These are phyloP conservation scores for Psidium guajava DNA, from an alignment of 345 rosid species.

Conservation along the genomic window DNA sequence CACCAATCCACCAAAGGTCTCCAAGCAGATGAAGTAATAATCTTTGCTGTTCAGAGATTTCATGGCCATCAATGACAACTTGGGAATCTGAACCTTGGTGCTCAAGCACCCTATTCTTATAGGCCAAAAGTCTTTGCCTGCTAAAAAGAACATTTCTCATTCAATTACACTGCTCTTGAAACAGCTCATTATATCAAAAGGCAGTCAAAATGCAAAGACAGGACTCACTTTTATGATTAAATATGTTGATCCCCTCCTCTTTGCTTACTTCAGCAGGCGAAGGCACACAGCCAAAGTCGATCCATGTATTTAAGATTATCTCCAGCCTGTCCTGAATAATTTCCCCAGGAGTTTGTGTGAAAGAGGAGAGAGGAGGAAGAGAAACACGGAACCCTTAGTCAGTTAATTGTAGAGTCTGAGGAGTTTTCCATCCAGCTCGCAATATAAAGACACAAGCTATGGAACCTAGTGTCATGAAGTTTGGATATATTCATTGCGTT, in stretches of 20 bases:
- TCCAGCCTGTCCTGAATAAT: slow-evolving; percentile 67
- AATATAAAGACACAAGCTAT: neutral
- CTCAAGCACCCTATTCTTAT: slow-evolving; percentile 48
- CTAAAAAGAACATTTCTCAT: neutral
- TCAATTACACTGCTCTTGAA: neutral
- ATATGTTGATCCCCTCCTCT: slow-evolving; percentile 55
- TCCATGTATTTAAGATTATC: slow-evolving; percentile 69
- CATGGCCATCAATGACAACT: slow-evolving; percentile 35
- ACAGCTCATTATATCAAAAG: neutral
- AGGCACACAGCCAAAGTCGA: slow-evolving; percentile 38
- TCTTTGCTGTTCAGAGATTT: slow-evolving; percentile 27
- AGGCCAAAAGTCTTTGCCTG: slow-evolving; percentile 22
- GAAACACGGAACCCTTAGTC: neutral
- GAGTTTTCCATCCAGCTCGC: neutral
- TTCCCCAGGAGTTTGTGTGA: neutral
- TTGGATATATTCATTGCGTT: neutral
- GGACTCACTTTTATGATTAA: slow-evolving; percentile 39
- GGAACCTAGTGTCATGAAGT: neutral
- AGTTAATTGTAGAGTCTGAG: neutral
- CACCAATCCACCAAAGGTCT: slow-evolving; percentile 14
- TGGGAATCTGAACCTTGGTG: slow-evolving; percentile 20
- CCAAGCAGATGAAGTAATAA: slow-evolving; percentile 42
- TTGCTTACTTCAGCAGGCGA: slow-evolving; percentile 67
- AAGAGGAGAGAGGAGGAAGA: neutral
- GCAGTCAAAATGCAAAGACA: neutral